Evolutionary conservation across 768 basidiomycete genomes (phyloP).

Genomic region (Holtermanniella nyarrowii): DNA sequence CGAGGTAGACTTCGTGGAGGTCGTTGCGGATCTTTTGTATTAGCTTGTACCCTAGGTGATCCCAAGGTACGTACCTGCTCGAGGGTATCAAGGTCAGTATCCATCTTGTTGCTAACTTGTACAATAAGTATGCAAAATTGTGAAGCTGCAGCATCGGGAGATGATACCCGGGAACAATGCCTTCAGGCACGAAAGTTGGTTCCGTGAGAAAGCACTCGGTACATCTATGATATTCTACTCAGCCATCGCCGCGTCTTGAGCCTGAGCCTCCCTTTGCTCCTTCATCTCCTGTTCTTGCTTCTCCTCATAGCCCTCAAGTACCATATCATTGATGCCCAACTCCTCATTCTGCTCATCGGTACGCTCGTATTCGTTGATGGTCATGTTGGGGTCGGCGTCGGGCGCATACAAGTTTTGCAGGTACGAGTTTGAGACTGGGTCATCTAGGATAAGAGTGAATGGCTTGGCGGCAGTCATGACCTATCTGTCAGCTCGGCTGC

Average conservation of each 20-base stretch:
- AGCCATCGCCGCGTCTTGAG: too few relatives aligned
- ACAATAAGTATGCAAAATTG: too few relatives aligned
- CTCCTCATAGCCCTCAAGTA: slow-evolving; percentile 38
- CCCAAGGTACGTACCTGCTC: too few relatives aligned
- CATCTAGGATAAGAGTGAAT: slow-evolving; percentile 89
- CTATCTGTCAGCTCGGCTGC: slow-evolving; percentile 39
- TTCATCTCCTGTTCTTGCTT: slow-evolving; percentile 1
- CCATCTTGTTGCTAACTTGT: too few relatives aligned
- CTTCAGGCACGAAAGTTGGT: too few relatives aligned
- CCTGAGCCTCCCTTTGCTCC: not conserved
- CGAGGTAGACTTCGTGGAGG: not conserved
- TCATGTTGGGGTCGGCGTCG: slow-evolving; percentile 91
- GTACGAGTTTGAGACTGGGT: slow-evolving; percentile 90
- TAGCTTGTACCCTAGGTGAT: too few relatives aligned
- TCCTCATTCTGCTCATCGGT: slow-evolving; percentile 88
- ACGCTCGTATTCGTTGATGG: slow-evolving; percentile 68
- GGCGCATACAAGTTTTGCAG: slow-evolving; percentile 96
- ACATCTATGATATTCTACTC: too few relatives aligned
- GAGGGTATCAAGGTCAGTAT: too few relatives aligned
- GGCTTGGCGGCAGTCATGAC: slow-evolving; percentile 65
- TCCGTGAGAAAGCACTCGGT: too few relatives aligned
- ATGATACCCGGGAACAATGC: too few relatives aligned
- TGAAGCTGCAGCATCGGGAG: too few relatives aligned
- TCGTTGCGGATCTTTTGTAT: not conserved
- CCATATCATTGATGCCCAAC: slow-evolving; percentile 56